Evolutionary conservation across 2,329 filamentous ascomycete species (phyloP).

Genomic region (Diaporthe nobilis): DNA sequence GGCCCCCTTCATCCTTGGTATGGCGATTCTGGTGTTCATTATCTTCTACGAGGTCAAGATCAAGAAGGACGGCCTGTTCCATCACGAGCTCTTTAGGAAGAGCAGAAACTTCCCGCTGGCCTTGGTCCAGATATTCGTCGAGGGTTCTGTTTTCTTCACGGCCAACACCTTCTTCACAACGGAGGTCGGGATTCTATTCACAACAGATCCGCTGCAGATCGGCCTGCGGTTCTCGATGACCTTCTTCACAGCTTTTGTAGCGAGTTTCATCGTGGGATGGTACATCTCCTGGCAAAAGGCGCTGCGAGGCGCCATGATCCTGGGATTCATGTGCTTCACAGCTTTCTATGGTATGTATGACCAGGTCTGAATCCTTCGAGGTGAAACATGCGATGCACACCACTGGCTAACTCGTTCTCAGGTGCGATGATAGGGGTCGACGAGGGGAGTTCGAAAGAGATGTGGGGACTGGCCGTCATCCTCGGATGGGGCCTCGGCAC

Average conservation of each 20-base stretch:
- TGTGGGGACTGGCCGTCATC: conserved; percentile 4
- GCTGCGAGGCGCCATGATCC: background rate
- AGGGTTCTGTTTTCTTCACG: conserved; percentile 12
- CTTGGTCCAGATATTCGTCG: background rate
- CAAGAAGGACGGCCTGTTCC: conserved; percentile 3
- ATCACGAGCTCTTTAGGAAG: background rate
- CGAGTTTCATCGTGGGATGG: background rate
- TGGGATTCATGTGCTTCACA: background rate
- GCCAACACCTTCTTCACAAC: conserved; percentile 13
- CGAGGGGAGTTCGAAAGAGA: background rate
- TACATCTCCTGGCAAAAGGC: background rate
- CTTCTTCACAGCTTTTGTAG: background rate
- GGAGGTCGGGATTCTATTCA: background rate
- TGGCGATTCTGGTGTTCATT: background rate
- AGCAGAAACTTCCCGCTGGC: background rate
- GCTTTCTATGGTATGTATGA: background rate
- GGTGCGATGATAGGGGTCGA: conserved; percentile 10
- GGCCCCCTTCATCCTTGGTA: background rate
- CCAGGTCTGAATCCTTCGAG: background rate
- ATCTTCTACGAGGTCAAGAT: conserved; percentile 3
- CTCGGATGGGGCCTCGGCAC: background rate
- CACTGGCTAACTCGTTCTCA: background rate
- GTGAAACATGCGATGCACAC: background rate
- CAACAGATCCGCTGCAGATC: background rate
- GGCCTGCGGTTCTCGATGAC: background rate